Base-by-base conservation (phyloP, 2,329 filamentous ascomycete genomes). In the Coniochaeta ligniaria region DNA sequence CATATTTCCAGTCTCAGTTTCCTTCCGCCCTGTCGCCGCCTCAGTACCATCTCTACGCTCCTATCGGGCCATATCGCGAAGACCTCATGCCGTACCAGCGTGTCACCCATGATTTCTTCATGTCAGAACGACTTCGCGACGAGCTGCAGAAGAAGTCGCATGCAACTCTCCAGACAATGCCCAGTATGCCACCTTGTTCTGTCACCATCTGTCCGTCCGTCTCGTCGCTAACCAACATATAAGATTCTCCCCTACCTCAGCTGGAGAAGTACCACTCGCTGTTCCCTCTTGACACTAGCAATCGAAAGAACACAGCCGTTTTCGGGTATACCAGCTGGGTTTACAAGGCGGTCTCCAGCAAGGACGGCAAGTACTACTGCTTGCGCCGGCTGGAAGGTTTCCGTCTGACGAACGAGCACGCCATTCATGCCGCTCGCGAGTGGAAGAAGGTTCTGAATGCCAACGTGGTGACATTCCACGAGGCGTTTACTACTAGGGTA, bases 301-400 rank as follows among this genome's bases (percentile, higher is more conserved):
- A 91, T 63, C 85, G 92, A 65, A 93, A 92, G 72, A 92, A 88
- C 66, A 84, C 87, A 4, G 83, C 85, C 14, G 85, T 90, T 17
- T 97, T 97, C 74, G 92, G 92, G 31, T 96, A 92, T 69, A 86
- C 89, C 6, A 96, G 89, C 67, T 98, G 93, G 92, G 85, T 96
- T 0, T 99, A 97, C 78, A 98, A 98, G 76, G 94, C 93, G 9
- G 87, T 89, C 26, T 96, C 92, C 7, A 88, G 84, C 73, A 95
- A 95, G 71, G 94, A 94, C 67, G 95, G 93, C 12, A 88, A 90
- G 65, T 86, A 88, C n/a, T 98, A 96, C 74, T 92, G 89, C 61
- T 78, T 99, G 55, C 85, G 95, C 64, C 84, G 95, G 63, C 83
- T 99, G 24, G 92, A 97, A 80, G 90, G 86, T 85, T 73, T 59